Evolutionary conservation across 805 yeast genomes (phyloP), one percentile per base, ranked within the genome.

Genomic region (Ogataea nonfermentans): DNA sequence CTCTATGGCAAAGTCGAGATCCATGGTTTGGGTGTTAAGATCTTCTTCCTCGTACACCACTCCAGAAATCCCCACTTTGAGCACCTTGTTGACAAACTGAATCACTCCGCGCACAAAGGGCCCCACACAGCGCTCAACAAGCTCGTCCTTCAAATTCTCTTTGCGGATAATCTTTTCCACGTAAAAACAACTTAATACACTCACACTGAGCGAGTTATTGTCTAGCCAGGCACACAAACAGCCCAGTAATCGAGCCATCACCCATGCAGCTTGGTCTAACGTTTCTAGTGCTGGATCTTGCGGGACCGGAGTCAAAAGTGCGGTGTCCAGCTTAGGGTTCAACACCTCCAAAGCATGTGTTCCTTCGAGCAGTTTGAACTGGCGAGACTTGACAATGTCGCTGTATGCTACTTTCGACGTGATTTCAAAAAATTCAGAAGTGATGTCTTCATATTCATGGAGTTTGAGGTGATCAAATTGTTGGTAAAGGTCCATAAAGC

Each of bases 331-430:
- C 46, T 75, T 77, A 9, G 70, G 67, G 56, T 87, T 87, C 41
- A 79, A 70, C 10, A 82, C 73, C 59, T 90, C 98, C 44, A 88
- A 65, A 0, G 98, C 95, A 49, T 90, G 81, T 1, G 96, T 85
- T 0, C 96, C 95, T 51, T 87, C 88, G 46, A 83, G 68, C 32
- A 91, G 68, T 39, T 79, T 76, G 62, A 88, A 87, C 19, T 63
- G 63, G 0, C 77, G 72, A 8, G 75, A 70, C 50, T 78, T 78
- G 4, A 76, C 75, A 13, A 91, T 78, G 33, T 73, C 68, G 23
- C 80, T 81, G 26, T 74, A 71, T 12, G 39, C 37, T 9, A 61
- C 44, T 19, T 42, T 27, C 1, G 52, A 37, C 10, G 59, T 53
- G 13, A 75, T 63, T 3, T 57, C 45, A 35, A 72, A 67, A 28